Percentiles rank a stretch among this genome's conserved stretches.
phyloP scores from a whole-genome alignment of 441 rosid species.

The Syzygium syzygioides region DNA sequence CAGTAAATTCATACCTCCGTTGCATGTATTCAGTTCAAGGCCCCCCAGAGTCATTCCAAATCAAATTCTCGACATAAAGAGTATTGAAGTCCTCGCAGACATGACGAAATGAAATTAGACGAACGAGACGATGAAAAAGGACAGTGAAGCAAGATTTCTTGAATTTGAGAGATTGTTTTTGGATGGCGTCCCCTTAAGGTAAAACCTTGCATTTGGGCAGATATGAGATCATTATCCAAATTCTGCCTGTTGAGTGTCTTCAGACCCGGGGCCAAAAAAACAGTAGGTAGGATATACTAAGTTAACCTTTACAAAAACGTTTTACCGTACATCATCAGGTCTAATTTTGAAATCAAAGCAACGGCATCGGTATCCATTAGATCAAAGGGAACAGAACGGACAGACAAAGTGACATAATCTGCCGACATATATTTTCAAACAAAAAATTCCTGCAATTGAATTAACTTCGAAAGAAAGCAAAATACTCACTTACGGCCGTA shows the following conservation, averaged over 20 bases:
- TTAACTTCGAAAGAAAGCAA: neutral
- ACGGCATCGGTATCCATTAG: neutral
- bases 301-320: neutral
- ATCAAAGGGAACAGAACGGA: neutral
- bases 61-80: neutral
- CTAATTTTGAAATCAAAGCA: neutral
- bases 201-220: neutral
- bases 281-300: neutral
- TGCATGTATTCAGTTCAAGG: neutral
- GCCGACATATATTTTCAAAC: neutral
- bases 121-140: neutral
- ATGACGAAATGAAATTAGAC: neutral
- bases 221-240: neutral
- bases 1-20: neutral
- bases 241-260: neutral
- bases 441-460: neutral
- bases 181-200: neutral
- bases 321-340: neutral
- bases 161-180: neutral
- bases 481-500: neutral
- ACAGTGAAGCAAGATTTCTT: neutral
- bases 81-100: neutral
- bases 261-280: neutral
- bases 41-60: neutral
- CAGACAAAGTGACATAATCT: neutral